Conservation (phyloP, 345 rosid species). For the Populus nigra region DNA sequence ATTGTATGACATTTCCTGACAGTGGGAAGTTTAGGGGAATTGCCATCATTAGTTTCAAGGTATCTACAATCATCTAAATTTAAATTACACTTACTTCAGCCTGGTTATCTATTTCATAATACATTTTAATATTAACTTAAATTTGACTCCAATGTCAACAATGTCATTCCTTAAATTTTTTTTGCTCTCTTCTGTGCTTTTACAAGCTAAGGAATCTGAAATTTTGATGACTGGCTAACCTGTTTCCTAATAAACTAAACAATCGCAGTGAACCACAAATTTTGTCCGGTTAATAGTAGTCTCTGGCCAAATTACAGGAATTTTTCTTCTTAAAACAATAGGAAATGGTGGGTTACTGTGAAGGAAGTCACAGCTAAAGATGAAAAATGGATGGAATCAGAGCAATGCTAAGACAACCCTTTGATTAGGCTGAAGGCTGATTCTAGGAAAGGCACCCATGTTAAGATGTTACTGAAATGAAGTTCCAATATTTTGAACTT, state of each 20-base stretch:
- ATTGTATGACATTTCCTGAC: slow-evolving; percentile 84
- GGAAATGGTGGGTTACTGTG: neutral
- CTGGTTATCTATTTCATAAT: neutral
- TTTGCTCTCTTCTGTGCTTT: neutral
- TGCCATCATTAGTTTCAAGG: slow-evolving; percentile 74
- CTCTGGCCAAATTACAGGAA: neutral
- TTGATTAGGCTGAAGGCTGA: neutral
- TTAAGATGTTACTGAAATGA: neutral
- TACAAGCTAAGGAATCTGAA: neutral
- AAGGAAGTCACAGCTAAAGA: neutral
- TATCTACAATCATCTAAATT: slow-evolving; percentile 2
- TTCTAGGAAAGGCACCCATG: neutral
- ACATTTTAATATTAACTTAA: neutral
- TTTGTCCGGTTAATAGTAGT: too few species aligned
- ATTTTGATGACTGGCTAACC: neutral
- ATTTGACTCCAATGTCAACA: neutral
- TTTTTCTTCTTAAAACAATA: neutral
- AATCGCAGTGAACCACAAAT: neutral
- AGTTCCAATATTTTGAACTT: neutral
- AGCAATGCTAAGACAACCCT: neutral
- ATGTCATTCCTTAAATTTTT: neutral
- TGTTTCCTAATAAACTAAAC: neutral
- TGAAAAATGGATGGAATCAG: neutral
- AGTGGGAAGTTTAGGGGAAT: slow-evolving; percentile 87
- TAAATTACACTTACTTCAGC: neutral